Conservation (phyloP, 2,329 filamentous ascomycete genomes). For the Talaromyces sp. region DNA sequence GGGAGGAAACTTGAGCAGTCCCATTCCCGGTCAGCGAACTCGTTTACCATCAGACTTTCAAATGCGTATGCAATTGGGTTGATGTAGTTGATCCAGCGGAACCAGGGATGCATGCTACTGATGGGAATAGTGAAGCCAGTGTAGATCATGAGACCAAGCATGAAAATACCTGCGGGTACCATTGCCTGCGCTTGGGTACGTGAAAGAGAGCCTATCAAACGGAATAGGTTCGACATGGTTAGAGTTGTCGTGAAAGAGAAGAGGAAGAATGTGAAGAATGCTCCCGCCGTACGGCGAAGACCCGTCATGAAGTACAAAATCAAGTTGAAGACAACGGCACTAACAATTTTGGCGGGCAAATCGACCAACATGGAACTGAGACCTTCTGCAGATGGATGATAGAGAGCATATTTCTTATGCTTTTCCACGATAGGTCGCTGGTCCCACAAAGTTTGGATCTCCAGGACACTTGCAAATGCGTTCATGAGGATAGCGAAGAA, state of each 20-base stretch:
- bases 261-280: conserved; percentile 84
- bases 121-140: conserved; percentile 48
- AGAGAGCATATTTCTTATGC: conserved; percentile 81
- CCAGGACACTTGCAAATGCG: conserved; percentile 75
- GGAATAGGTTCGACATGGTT: conserved; percentile 83
- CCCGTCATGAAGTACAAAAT: conserved; percentile 85
- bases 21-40: conserved; percentile 68
- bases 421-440: conserved; percentile 93
- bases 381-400: conserved; percentile 88
- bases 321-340: conserved; percentile 73
- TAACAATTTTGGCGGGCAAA: conserved; percentile 74
- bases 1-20: conserved; percentile 33
- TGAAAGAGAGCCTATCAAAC: conserved; percentile 71
- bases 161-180: conserved; percentile 54
- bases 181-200: conserved; percentile 61
- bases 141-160: conserved; percentile 46
- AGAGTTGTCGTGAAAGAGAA: conserved; percentile 71
- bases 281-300: conserved; percentile 66
- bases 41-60: conserved; percentile 77
- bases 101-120: conserved; percentile 71
- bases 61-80: conserved; percentile 79
- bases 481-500: conserved; percentile 90
- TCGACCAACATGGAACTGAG: conserved; percentile 82
- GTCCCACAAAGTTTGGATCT: conserved; percentile 81
- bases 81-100: conserved; percentile 77